Conservation (phyloP, 257 asterid species). For the Nicotiana tomentosiformis region DNA sequence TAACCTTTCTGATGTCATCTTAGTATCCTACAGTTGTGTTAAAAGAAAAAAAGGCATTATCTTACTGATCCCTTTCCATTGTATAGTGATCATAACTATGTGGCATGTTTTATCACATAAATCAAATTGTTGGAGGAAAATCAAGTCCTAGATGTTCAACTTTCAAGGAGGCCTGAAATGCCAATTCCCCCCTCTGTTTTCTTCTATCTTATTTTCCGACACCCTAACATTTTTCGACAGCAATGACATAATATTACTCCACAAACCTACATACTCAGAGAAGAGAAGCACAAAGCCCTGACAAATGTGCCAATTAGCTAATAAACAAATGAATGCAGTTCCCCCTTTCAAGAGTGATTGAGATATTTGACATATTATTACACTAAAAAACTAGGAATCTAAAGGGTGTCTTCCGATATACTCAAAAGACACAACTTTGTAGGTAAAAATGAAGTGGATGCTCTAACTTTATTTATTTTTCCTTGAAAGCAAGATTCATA, state of each 20-base stretch:
- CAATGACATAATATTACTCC: not conserved
- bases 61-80: slow-evolving; percentile 8
- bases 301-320: not conserved
- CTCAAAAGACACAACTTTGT: not conserved
- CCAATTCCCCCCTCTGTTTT: not conserved
- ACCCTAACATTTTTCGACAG: not conserved
- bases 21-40: slow-evolving; percentile 15
- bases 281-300: not conserved
- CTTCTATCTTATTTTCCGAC: not conserved
- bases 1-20: slow-evolving; percentile 40
- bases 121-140: slow-evolving; percentile 15
- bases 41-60: slow-evolving; percentile 9
- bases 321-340: not conserved
- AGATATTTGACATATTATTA: not conserved
- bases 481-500: not conserved
- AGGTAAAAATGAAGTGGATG: not conserved
- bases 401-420: not conserved
- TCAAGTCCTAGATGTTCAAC: slow-evolving; percentile 8
- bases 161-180: not conserved
- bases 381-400: not conserved
- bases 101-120: slow-evolving; percentile 23
- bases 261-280: not conserved
- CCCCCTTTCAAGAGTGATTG: not conserved
- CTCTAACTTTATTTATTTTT: not conserved
- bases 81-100: not conserved